Base-by-base conservation (phyloP, 148 eudicot species). In the Fagopyrum homotropicum region DNA sequence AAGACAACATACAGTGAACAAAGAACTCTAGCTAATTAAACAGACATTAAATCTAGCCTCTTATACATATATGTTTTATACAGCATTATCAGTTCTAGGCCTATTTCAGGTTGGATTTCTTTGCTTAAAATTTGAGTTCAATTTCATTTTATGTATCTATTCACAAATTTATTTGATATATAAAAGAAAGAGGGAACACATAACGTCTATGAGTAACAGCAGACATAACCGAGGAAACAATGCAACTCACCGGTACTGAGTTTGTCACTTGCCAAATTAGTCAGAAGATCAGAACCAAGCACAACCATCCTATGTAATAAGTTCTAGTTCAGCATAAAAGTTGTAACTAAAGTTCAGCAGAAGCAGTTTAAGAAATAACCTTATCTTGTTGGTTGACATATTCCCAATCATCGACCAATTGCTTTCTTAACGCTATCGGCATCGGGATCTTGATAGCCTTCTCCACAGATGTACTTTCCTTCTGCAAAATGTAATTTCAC, bases 391-490 rank as follows among this genome's bases (percentile, higher is more conserved):
- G 92, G 48, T 75, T 82, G 77, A 95, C 77, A 72, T 75, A 88
- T 76, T 95, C 97, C 87, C 91, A 89, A 81, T 95, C 99, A 88
- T 92, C 96, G 73, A 92, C 92, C 60, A 95, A 82, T 79, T 85
- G 96, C 87, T 92, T 95, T 86, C 82, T 95, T 75, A 95, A 77
- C 52, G 83, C 82, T 44, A 89, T 79, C 52, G 99, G 96, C 76
- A 95, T 85, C 82, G 88, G 99, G 77, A 95, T 84, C 90, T 92
- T 95, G 77, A 92, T 80, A 63, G 83, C 82, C 80, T 89, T 95
- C 45, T 89, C 96, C 9, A 80, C 80, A 71, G 93, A 81, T 74
- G 61, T 77, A 76, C 81, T 84, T 82, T 84, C 93, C 86, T 91
- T 93, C 98, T 95, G 74, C 9, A 69, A 86, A 81, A 43, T 55